Evolutionary conservation across 495 filamentous ascomycete genomes (phyloP).

Genomic region (Aspergillus saccharolyticus): DNA sequence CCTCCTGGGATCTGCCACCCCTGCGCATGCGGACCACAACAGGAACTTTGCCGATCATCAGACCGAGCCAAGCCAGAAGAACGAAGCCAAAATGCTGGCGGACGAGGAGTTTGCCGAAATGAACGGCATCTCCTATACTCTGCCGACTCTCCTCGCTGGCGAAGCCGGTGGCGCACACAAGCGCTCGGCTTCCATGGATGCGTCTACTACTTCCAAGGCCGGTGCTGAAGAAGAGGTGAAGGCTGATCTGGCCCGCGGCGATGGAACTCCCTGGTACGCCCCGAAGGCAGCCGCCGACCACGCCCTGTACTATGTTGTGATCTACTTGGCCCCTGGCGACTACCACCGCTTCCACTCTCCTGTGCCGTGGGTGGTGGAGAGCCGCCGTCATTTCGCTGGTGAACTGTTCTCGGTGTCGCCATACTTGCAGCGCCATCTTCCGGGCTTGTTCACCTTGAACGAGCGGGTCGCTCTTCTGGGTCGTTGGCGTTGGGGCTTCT

Average conservation of each 20-base stretch:
- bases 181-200: conserved; percentile 49
- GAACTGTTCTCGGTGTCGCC: conserved; percentile 94
- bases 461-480: conserved; percentile 92
- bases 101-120: conserved; percentile 92
- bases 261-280: conserved; percentile 69
- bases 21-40: conserved; percentile 36
- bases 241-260: conserved; percentile 72
- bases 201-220: conserved; percentile 58
- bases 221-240: conserved; percentile 74
- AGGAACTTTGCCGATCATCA: conserved; percentile 34
- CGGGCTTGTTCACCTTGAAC: conserved; percentile 92
- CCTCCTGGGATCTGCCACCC: conserved; percentile 65
- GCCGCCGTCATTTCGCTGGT: conserved; percentile 89
- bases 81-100: conserved; percentile 52
- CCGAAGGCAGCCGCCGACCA: conserved; percentile 54
- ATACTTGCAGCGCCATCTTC: conserved; percentile 85
- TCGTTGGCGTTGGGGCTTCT: conserved; percentile 96
- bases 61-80: conserved; percentile 24
- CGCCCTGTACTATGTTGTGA: conserved; percentile 86
- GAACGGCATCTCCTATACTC: conserved; percentile 94
- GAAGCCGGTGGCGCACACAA: conserved; percentile 28
- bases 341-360: conserved; percentile 99
- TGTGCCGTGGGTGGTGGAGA: conserved; percentile 87
- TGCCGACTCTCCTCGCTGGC: conserved; percentile 86
- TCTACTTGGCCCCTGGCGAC: conserved; percentile 97